Evolutionary conservation across 2,329 filamentous ascomycete genomes (phyloP).

Genomic region (Ophiostoma himal-ulmi): DNA sequence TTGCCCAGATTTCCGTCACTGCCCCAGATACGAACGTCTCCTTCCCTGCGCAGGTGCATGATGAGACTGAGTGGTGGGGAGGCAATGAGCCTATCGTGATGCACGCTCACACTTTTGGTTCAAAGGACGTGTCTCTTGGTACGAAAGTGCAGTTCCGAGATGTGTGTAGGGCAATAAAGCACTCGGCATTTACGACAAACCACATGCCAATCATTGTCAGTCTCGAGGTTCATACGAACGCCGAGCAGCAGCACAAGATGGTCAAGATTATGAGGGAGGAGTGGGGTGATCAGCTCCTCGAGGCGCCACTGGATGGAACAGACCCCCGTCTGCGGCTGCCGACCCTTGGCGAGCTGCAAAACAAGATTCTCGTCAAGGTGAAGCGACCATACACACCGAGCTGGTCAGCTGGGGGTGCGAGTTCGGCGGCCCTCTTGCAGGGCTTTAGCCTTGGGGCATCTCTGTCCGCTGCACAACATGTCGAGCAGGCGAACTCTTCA

Average conservation of each 20-base stretch:
- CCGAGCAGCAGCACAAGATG: constrained; percentile 83
- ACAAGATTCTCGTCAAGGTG: constrained; percentile 80
- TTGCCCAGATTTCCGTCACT: constrained; percentile 23
- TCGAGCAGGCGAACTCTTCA: constrained; percentile 34
- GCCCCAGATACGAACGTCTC: constrained; percentile 19
- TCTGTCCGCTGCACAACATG: constrained; percentile 28
- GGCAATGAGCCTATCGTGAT: constrained; percentile 70
- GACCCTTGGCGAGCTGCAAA: constrained; percentile 62
- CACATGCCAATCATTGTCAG: constrained; percentile 84
- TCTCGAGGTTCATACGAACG: constrained; percentile 79
- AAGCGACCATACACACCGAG: constrained; percentile 47
- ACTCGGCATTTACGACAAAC: constrained; percentile 70
- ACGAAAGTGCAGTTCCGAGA: constrained; percentile 80
- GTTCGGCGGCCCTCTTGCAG: constrained; percentile 28
- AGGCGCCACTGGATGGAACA: constrained; percentile 46
- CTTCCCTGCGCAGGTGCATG: constrained; percentile 22
- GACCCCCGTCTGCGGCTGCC: constrained; percentile 55
- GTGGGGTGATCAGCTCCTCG: constrained; percentile 71
- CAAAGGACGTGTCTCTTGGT: constrained; percentile 65
- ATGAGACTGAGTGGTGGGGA: constrained; percentile 26
- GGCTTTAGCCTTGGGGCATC: constrained; percentile 29
- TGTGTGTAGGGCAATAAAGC: constrained; percentile 73
- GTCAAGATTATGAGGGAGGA: constrained; percentile 88
- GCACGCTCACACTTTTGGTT: constrained; percentile 46
- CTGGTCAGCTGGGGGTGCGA: constrained; percentile 23